phyloP scores from a whole-genome alignment of 768 basidiomycete genomes.

The button mushroom (Agaricus bisporus) region DNA sequence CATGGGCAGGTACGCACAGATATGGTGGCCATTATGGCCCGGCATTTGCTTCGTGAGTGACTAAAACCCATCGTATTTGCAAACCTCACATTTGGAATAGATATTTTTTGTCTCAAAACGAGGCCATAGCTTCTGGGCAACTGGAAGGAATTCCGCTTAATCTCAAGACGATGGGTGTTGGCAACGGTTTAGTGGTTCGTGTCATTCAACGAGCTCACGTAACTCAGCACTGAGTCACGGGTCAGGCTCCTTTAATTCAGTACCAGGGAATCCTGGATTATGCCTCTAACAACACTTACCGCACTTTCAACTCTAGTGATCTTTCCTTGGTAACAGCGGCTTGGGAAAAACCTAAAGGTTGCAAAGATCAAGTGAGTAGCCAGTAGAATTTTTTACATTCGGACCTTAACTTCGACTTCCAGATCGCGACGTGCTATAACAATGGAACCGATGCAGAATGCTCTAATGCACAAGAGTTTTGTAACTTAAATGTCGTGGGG shows the following conservation, averaged over 20 bases:
- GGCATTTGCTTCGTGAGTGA: slow-evolving; percentile 46
- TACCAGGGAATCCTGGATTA: slow-evolving; percentile 56
- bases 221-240: neutral
- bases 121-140: slow-evolving; percentile 42
- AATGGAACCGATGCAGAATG: slow-evolving; percentile 43
- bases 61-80: neutral
- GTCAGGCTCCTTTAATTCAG: slow-evolving; percentile 38
- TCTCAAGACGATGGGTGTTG: slow-evolving; percentile 56
- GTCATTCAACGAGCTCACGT: neutral
- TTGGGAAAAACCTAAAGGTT: slow-evolving; percentile 38
- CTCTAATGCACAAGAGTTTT: slow-evolving; percentile 49
- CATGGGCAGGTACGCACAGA: slow-evolving; percentile 20
- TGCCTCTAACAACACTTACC: slow-evolving; percentile 50
- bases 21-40: slow-evolving; percentile 73
- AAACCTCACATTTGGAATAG: slow-evolving; percentile 17
- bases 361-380: slow-evolving; percentile 38
- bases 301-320: slow-evolving; percentile 35
- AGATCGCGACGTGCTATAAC: slow-evolving; percentile 51
- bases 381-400: neutral
- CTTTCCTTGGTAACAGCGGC: slow-evolving; percentile 36
- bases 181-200: slow-evolving; percentile 55
- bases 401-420: neutral
- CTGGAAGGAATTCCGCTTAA: slow-evolving; percentile 44
- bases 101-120: slow-evolving; percentile 54
- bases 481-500: slow-evolving; percentile 49